Percentiles rank a stretch among this genome's conserved stretches.
Evolutionary conservation across 352 stramenopile species (phyloP).

Genomic region (Aphanomyces euteiches): DNA sequence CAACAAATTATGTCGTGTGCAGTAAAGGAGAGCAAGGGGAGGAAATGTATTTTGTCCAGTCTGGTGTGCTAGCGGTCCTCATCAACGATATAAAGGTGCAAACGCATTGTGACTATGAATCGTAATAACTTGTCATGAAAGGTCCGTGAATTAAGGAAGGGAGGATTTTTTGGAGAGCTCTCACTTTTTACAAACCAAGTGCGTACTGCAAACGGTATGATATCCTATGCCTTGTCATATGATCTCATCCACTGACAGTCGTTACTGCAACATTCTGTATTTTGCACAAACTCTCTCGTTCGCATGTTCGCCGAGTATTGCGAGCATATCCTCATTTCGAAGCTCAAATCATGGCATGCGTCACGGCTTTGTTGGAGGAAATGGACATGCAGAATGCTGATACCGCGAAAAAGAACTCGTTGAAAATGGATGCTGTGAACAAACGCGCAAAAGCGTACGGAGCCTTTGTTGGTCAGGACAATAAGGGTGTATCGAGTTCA

Average conservation of each 20-base stretch:
- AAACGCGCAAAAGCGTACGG: conserved; percentile 26
- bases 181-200: conserved; percentile 59
- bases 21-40: conserved; percentile 54
- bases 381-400: conserved; percentile 25
- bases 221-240: neutral
- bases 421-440: neutral
- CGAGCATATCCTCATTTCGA: conserved; percentile 28
- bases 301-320: conserved; percentile 24
- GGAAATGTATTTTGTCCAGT: conserved; percentile 68
- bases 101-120: neutral
- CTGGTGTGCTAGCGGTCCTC: conserved; percentile 55
- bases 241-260: conserved; percentile 1
- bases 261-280: conserved; percentile 28
- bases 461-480: conserved; percentile 15
- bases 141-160: conserved; percentile 62
- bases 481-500: neutral
- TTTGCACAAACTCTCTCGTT: conserved; percentile 19
- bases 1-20: conserved; percentile 56
- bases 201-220: conserved; percentile 43
- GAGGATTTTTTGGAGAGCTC: conserved; percentile 62
- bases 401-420: conserved; percentile 8
- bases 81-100: conserved; percentile 51
- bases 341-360: conserved; percentile 23
- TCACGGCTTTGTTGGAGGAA: conserved; percentile 16
- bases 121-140: conserved; percentile 11